Conservation (phyloP, 805 yeast species). For the Kregervanrija delftensis region DNA sequence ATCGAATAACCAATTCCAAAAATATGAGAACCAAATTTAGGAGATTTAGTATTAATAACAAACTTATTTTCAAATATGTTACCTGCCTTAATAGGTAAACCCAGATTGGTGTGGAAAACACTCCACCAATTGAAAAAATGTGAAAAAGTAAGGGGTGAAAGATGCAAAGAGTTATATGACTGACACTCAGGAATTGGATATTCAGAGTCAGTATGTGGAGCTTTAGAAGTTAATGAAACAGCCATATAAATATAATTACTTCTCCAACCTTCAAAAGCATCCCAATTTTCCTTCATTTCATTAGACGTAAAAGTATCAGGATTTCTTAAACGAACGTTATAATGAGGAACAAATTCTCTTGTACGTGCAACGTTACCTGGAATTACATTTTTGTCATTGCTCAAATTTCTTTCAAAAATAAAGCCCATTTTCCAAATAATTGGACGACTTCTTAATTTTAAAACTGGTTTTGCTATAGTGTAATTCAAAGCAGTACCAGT, state of each 20-base stretch:
- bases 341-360: slow-evolving; percentile 49
- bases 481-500: slow-evolving; percentile 30
- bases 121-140: slow-evolving; percentile 84
- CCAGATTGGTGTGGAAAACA: slow-evolving; percentile 69
- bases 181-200: slow-evolving; percentile 12
- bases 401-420: slow-evolving; percentile 57
- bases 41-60: slow-evolving; percentile 17
- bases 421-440: slow-evolving; percentile 79
- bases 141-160: slow-evolving; percentile 60
- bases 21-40: slow-evolving; percentile 31
- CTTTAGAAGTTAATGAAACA: slow-evolving; percentile 41
- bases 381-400: slow-evolving; percentile 25
- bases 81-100: slow-evolving; percentile 77
- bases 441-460: slow-evolving; percentile 54
- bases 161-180: slow-evolving; percentile 65
- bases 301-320: slow-evolving; percentile 37
- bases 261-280: slow-evolving; percentile 75
- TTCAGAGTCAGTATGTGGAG: slow-evolving; percentile 7
- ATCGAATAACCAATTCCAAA: slow-evolving; percentile 77
- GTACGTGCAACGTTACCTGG: slow-evolving; percentile 35
- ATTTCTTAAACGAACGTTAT: slow-evolving; percentile 47
- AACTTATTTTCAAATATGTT: slow-evolving; percentile 50
- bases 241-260: slow-evolving; percentile 78
- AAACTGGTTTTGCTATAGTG: slow-evolving; percentile 39
- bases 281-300: slow-evolving; percentile 47